A percentile compares a stretch with the other conserved stretches of the same genome.
Evolutionary conservation across 352 stramenopile species (phyloP).

Genomic region (Globisporangium lucens): DNA sequence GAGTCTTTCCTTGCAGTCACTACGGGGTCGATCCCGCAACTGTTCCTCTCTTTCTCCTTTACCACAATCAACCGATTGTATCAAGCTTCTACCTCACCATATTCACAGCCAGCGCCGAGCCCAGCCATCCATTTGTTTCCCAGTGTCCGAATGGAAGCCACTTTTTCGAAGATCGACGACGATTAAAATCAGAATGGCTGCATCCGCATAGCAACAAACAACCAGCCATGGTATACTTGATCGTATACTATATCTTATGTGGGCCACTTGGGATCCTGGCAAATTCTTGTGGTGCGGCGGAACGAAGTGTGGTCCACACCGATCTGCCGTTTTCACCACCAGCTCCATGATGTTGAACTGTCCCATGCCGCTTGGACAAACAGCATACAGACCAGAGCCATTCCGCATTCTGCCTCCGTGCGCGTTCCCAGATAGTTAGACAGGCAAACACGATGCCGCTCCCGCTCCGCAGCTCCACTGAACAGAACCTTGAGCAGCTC

Average conservation of each 20-base stretch:
- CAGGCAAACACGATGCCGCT: constrained; percentile 38
- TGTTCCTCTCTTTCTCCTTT: not conserved
- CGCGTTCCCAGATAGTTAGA: not conserved
- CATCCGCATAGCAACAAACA: not conserved
- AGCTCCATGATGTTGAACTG: constrained; percentile 9
- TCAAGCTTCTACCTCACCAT: not conserved
- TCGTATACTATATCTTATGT: constrained; percentile 16
- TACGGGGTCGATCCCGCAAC: not conserved
- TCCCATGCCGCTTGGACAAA: constrained; percentile 4
- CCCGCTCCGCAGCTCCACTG: constrained; percentile 36
- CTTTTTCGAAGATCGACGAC: not conserved
- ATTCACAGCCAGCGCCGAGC: not conserved
- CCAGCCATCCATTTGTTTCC: too few relatives aligned
- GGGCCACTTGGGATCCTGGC: not conserved
- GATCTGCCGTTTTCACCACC: constrained; percentile 4
- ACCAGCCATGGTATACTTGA: not conserved
- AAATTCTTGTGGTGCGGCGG: constrained; percentile 11
- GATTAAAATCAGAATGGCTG: constrained; percentile 1
- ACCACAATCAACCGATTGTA: not conserved
- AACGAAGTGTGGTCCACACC: constrained; percentile 3
- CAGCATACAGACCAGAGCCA: not conserved
- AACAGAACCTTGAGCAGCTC: constrained; percentile 62
- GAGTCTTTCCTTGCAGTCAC: not conserved
- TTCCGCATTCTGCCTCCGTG: constrained; percentile 5
- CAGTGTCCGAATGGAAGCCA: not conserved